Evolutionary conservation across 225 moss, liverwort and hornwort genomes (phyloP).

Genomic region (Polytrichum formosum): DNA sequence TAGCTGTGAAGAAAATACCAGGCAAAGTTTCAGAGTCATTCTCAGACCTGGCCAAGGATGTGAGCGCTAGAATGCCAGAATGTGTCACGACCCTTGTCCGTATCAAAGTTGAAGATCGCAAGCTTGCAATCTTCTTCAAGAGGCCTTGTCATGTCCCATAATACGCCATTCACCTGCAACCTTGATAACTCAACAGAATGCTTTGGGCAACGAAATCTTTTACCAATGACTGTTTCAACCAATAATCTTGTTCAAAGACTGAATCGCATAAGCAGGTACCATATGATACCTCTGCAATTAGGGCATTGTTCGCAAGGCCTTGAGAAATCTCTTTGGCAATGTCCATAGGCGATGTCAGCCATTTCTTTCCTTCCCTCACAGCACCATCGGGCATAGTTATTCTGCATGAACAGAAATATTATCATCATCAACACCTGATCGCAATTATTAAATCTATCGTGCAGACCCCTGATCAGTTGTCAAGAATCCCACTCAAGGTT

Average conservation of each 20-base stretch:
- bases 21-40: not conserved
- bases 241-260: no score
- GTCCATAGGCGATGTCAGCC: conserved; percentile 81
- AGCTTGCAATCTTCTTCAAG: conserved; percentile 77
- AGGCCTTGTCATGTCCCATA: conserved; percentile 91
- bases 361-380: conserved; percentile 77
- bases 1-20: not conserved
- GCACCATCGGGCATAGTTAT: conserved; percentile 83
- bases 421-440: not conserved
- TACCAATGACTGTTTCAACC: no score
- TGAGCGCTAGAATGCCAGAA: conserved; percentile 99
- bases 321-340: conserved; percentile 72
- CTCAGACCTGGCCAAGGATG: conserved; percentile 84
- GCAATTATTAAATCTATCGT: not conserved
- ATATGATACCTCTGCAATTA: conserved; percentile 68
- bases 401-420: conserved; percentile 22
- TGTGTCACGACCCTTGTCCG: conserved; percentile 92
- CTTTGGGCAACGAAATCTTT: no score
- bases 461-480: not conserved
- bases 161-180: conserved; percentile 70
- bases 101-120: conserved; percentile 69
- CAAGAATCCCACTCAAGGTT: not conserved
- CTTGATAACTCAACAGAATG: not conserved
- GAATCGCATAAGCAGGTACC: no score
- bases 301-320: conserved; percentile 65